Evolutionary conservation across 306 rosid genomes (phyloP), one percentile per base, ranked within the genome.

Genomic region (Inga leiocalycina): DNA sequence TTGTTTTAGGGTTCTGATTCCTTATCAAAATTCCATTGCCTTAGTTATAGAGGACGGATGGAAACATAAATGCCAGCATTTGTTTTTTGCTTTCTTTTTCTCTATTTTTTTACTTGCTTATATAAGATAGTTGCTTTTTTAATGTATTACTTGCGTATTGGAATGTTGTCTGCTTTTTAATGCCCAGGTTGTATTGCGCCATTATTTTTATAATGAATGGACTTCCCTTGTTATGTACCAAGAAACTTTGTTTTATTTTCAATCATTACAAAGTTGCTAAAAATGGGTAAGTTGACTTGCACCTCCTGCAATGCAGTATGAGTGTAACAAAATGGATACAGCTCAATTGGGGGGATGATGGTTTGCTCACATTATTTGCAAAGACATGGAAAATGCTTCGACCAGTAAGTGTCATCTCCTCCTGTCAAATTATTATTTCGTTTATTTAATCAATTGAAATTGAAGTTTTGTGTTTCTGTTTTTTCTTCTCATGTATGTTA

Each of bases 301-400:
- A 17, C 72, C 80, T 86, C 57, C n/a, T 85, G 78, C 56, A 73
- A 37, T 90, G 86, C 93, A 96, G 99, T 88, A 89, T 96, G 91
- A 96, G 99, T 66, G 98, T 96, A 45, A 22, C 98, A 59, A 96
- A 96, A 86, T 96, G 99, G 99, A 81, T 96, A 85, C 99, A 96
- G 88, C 94, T 96, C 74, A 96, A 96, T 77, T 96, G 97, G 98
- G 99, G 97, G 17, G 98, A 96, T 81, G 95, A 92, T 19, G 99
- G 99, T 64, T 86, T 96, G 71, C 78, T 96, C 71, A 83, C 94
- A 62, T 83, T 94, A 85, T 94, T 94, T 91, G 81, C 92, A 27
- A 95, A 85, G 91, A 87, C 71, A 80, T 94, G 98, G 99, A 90
- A 85, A 80, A 88, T 92, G 79, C 99, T 96, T 88, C 86, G 76